Conservation (phyloP, 139 green algal genomes). For the Chlorella sorokiniana region DNA sequence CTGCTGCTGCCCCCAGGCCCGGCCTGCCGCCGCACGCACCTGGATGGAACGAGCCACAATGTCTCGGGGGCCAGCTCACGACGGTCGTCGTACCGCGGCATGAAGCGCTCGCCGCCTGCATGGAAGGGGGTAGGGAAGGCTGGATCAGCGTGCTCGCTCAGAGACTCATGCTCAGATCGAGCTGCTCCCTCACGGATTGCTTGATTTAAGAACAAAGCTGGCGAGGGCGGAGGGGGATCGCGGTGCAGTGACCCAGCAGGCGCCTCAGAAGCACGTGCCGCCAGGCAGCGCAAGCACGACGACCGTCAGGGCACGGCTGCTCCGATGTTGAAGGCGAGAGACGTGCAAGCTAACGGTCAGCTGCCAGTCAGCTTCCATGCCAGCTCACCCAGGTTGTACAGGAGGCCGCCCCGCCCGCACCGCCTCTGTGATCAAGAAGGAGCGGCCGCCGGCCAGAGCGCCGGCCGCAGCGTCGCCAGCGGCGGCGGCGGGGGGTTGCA, state of each 20-base stretch:
- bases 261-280: no score
- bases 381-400: conserved; percentile 80
- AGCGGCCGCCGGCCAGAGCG: conserved; percentile 43
- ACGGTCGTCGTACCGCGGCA: conserved; percentile 88
- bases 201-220: no score
- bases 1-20: no score
- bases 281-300: no score
- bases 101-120: conserved; percentile 88
- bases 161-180: no score
- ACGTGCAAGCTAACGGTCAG: no score
- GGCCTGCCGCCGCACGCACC: conserved; percentile 48
- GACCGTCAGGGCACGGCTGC: no score
- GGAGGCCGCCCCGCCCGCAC: conserved; percentile 91
- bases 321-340: no score
- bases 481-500: conserved; percentile 1
- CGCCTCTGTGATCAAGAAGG: conserved; percentile 96
- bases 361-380: no score
- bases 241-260: no score
- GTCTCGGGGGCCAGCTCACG: conserved; percentile 95
- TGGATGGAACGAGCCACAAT: conserved; percentile 93
- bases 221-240: not conserved
- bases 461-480: not conserved
- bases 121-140: not conserved
- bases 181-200: no score
- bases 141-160: no score